Evolutionary conservation across 192 early-diverging fungal species (phyloP).

Genomic region (Geranomyces michiganensis): DNA sequence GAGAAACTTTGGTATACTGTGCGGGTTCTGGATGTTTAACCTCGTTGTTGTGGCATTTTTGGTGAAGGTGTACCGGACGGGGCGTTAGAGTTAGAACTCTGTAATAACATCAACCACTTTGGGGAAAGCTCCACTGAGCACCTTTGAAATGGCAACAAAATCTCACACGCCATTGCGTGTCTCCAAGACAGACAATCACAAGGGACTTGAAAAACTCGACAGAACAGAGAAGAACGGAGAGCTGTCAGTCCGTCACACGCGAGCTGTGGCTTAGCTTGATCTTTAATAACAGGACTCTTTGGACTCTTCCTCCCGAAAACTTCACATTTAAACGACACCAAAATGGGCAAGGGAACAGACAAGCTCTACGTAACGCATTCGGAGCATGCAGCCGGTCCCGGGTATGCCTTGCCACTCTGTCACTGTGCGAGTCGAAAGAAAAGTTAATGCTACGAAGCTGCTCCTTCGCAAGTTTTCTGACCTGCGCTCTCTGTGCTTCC

Average conservation of each 20-base stretch:
- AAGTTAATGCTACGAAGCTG: background rate
- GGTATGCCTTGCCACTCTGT: conserved; percentile 28
- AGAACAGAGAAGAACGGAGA: no score
- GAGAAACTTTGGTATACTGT: conserved; percentile 72
- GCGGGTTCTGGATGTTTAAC: conserved; percentile 58
- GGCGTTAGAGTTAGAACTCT: background rate
- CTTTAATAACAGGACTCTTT: no score
- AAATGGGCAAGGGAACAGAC: conserved; percentile 69
- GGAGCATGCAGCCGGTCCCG: conserved; percentile 61
- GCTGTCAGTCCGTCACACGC: no score
- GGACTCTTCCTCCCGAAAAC: no score
- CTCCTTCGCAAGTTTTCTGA: background rate
- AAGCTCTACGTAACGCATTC: conserved; percentile 89
- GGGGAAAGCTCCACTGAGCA: no score
- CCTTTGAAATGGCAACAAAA: no score
- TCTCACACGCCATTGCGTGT: no score
- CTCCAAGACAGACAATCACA: no score
- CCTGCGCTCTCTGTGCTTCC: background rate
- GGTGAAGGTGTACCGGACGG: conserved; percentile 40
- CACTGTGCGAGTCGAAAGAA: background rate
- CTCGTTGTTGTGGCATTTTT: conserved; percentile 46
- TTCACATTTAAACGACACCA: no score
- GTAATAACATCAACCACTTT: background rate
- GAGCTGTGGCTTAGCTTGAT: no score
- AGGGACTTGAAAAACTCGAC: no score